Evolutionary conservation across 1,139 yeast genomes (phyloP).

Genomic region (Dujonia santamariae): DNA sequence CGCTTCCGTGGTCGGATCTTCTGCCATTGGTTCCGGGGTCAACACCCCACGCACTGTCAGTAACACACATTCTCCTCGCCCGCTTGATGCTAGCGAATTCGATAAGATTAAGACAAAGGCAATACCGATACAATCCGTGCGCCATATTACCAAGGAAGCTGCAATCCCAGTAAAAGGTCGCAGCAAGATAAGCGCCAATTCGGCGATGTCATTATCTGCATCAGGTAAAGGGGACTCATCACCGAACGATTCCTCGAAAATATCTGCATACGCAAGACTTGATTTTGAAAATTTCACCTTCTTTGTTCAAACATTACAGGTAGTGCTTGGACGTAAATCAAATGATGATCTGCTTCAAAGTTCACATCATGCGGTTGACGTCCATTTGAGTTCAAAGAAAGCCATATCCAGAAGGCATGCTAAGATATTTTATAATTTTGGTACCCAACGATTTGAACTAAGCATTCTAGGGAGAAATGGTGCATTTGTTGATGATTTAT

Average conservation of each 20-base stretch:
- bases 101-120: not conserved
- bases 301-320: slow-evolving; percentile 94
- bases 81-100: slow-evolving; percentile 1
- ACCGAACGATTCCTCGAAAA: slow-evolving; percentile 41
- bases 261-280: slow-evolving; percentile 90
- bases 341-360: slow-evolving; percentile 59
- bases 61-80: slow-evolving; percentile 3
- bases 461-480: slow-evolving; percentile 93
- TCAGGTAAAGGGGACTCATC: not conserved
- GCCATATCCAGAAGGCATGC: slow-evolving; percentile 94
- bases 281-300: slow-evolving; percentile 92
- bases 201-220: too few relatives aligned
- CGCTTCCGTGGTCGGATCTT: too few relatives aligned
- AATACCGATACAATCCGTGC: not conserved
- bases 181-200: slow-evolving; percentile 4
- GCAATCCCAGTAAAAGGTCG: slow-evolving; percentile 5
- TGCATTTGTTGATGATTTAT: slow-evolving; percentile 87
- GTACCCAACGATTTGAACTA: slow-evolving; percentile 87
- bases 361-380: slow-evolving; percentile 69
- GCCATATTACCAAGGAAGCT: slow-evolving; percentile 4
- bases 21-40: not conserved
- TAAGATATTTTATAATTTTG: slow-evolving; percentile 90
- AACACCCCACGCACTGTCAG: not conserved
- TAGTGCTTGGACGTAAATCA: slow-evolving; percentile 83
- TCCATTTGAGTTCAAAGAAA: slow-evolving; percentile 85